Percentiles rank a stretch among this genome's conserved stretches.
Conservation (phyloP, 805 yeast genomes). For the Saturnispora mendoncae region DNA sequence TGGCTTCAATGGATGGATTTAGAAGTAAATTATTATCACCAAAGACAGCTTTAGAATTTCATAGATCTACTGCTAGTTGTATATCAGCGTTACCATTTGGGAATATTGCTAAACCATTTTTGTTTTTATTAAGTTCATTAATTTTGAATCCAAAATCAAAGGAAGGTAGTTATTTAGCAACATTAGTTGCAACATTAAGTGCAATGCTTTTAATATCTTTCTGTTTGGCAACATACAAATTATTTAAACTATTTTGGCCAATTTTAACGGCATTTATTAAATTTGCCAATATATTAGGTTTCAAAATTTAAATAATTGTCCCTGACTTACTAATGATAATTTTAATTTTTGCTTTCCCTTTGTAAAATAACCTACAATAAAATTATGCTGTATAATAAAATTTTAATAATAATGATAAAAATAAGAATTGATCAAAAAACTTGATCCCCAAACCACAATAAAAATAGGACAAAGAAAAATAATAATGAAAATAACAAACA, state of each 20-base stretch:
- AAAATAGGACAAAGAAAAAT: not conserved
- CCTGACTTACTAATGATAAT: no score
- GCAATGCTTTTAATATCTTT: not conserved
- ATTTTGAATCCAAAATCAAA: conserved; percentile 7
- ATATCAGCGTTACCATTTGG: conserved; percentile 9
- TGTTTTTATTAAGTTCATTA: conserved; percentile 5
- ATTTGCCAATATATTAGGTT: not conserved
- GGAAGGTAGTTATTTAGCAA: conserved; percentile 9
- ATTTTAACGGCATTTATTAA: not conserved
- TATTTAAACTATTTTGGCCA: not conserved
- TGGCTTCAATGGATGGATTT: not conserved
- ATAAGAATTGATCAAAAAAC: not conserved
- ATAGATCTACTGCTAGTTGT: conserved; percentile 2
- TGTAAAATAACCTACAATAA: not conserved
- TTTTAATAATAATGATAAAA: not conserved
- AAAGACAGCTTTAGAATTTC: conserved; percentile 9
- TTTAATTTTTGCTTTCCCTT: not conserved
- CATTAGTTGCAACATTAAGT: conserved; percentile 6
- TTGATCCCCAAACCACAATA: not conserved
- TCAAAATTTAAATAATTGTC: no score
- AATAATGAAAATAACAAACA: not conserved
- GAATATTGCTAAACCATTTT: conserved; percentile 4
- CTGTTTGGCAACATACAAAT: not conserved
- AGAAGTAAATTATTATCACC: conserved; percentile 4
- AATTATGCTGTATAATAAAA: not conserved